These are phyloP conservation scores for Annona cherimola DNA, from an alignment of 164 flowering plant species.

Conservation along the genomic window DNA sequence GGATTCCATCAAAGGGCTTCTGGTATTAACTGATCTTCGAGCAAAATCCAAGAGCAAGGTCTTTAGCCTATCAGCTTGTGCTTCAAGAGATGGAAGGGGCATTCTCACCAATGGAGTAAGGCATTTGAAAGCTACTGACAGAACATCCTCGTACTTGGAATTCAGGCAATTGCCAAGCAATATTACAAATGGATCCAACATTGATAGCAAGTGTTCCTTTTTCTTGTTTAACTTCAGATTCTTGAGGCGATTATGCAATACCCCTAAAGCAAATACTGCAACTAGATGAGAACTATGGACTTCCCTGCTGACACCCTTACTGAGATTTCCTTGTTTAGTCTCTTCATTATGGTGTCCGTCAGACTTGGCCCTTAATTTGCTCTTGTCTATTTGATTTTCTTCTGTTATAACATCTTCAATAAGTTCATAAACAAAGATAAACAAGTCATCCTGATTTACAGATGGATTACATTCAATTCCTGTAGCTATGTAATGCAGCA, in stretches of 20 bases:
- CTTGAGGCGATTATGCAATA: conserved; percentile 52
- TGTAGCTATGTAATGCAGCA: conserved; percentile 67
- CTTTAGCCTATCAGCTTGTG: conserved; percentile 63
- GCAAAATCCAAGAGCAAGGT: conserved; percentile 59
- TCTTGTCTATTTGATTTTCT: conserved; percentile 28
- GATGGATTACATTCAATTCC: conserved; percentile 80
- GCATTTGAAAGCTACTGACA: conserved; percentile 64
- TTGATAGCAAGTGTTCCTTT: conserved; percentile 38
- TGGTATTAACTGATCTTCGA: conserved; percentile 40
- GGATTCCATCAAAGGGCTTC: conserved; percentile 56
- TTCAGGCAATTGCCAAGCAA: conserved; percentile 54
- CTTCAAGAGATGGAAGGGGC: conserved; percentile 70
- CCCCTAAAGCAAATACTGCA: conserved; percentile 67
- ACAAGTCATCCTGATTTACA: conserved; percentile 57
- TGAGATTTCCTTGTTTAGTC: conserved; percentile 8
- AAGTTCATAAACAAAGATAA: conserved; percentile 64
- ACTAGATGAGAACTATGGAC: conserved; percentile 54
- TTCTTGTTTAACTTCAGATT: conserved; percentile 45
- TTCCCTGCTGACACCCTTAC: conserved; percentile 14
- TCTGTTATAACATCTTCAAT: conserved; percentile 53
- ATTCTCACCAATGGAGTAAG: conserved; percentile 54
- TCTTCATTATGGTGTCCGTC: conserved; percentile 7
- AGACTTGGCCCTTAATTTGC: conserved; percentile 5
- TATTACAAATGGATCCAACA: conserved; percentile 77
- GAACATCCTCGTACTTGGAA: conserved; percentile 76